phyloP scores from a whole-genome alignment of 139 green algal species.

The Astrephomene gubernaculifera region DNA sequence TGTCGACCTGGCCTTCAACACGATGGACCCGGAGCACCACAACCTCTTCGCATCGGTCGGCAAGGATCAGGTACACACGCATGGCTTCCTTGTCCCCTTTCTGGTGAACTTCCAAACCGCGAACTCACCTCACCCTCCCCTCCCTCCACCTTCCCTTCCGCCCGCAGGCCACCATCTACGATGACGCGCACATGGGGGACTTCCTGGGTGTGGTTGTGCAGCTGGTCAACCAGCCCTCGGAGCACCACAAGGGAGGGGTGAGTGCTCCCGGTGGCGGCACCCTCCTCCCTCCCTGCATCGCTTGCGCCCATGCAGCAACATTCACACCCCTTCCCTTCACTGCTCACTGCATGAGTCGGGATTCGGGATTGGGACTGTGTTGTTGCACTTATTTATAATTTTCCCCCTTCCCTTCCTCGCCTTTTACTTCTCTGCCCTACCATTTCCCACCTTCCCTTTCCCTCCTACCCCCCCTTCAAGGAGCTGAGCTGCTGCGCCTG shows the following conservation, averaged over 20 bases:
- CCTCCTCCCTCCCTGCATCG: not conserved
- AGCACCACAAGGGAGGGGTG: conserved; percentile 44
- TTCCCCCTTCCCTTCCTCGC: not conserved
- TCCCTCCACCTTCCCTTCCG: not conserved
- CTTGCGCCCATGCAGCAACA: not conserved
- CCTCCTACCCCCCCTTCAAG: conserved; percentile 41
- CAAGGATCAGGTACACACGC: conserved; percentile 60
- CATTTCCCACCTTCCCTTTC: too few relatives aligned
- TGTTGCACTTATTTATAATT: too few relatives aligned
- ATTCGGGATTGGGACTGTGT: too few relatives aligned
- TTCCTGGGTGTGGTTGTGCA: conserved; percentile 76
- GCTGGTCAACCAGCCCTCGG: conserved; percentile 59
- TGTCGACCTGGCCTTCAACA: conserved; percentile 61
- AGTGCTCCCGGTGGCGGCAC: not conserved
- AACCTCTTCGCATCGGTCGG: conserved; percentile 77
- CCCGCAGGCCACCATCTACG: conserved; percentile 74
- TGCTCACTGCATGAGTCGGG: too few relatives aligned
- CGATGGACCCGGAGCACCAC: not conserved
- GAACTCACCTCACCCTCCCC: not conserved
- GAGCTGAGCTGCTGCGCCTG: conserved; percentile 62
- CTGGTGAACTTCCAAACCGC: not conserved
- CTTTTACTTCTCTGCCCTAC: not conserved
- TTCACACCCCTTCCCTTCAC: not conserved
- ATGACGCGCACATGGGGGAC: conserved; percentile 77
- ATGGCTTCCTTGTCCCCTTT: not conserved